Evolutionary conservation across 352 stramenopile genomes (phyloP).

Genomic region (Phytophthora colocasiae): DNA sequence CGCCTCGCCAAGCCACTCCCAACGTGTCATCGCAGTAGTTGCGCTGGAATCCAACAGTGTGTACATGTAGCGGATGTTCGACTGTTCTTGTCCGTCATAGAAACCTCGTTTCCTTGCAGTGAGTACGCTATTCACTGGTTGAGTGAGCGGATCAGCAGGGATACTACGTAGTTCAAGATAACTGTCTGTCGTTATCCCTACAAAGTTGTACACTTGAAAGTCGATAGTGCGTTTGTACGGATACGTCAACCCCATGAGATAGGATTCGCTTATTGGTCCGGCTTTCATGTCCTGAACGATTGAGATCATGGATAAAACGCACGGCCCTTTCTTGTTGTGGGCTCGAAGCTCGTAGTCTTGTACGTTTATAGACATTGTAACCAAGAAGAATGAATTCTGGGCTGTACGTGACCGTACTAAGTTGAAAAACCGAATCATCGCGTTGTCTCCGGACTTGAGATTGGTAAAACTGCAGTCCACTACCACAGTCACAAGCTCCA

Average conservation of each 20-base stretch:
- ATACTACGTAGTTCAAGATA: slow-evolving; percentile 31
- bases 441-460: slow-evolving; percentile 26
- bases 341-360: slow-evolving; percentile 40
- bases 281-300: slow-evolving; percentile 30
- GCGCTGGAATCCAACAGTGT: slow-evolving; percentile 26
- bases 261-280: slow-evolving; percentile 15
- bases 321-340: slow-evolving; percentile 28
- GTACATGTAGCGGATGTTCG: slow-evolving; percentile 39
- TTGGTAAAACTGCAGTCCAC: slow-evolving; percentile 50
- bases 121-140: slow-evolving; percentile 32
- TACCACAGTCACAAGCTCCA: slow-evolving; percentile 46
- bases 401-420: slow-evolving; percentile 26
- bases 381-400: slow-evolving; percentile 21
- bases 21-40: slow-evolving; percentile 17
- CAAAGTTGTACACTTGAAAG: slow-evolving; percentile 41
- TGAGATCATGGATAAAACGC: slow-evolving; percentile 32
- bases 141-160: slow-evolving; percentile 4
- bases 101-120: slow-evolving; percentile 40
- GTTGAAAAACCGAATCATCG: slow-evolving; percentile 38
- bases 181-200: slow-evolving; percentile 23
- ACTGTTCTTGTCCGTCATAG: slow-evolving; percentile 39
- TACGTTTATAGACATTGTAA: slow-evolving; percentile 38
- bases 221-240: slow-evolving; percentile 37
- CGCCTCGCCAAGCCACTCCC: slow-evolving; percentile 31
- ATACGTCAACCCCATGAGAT: slow-evolving; percentile 36